Percentiles rank a stretch among this genome's conserved stretches.
These are phyloP conservation scores for Ambrosia artemisiifolia DNA, from an alignment of 129 eudicot species.

Conservation along the genomic window DNA sequence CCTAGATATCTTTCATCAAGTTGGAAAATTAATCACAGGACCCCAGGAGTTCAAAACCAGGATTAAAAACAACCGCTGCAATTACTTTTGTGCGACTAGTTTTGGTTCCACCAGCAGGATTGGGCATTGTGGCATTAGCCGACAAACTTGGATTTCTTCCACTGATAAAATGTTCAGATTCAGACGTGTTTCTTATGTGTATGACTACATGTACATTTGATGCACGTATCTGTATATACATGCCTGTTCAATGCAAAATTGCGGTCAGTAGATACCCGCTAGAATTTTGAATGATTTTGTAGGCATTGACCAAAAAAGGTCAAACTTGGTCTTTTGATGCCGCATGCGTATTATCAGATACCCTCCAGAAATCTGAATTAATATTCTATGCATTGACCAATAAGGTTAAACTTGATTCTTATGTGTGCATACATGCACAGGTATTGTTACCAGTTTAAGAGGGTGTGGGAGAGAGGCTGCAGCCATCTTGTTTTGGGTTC, in stretches of 20 bases:
- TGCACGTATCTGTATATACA: conserved; percentile 97
- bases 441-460: conserved; percentile 91
- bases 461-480: conserved; percentile 97
- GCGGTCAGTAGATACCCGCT: conserved; percentile 69
- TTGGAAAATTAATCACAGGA: conserved; percentile 33
- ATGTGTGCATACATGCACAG: conserved; percentile 32
- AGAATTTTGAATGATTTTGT: background rate
- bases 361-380: no score
- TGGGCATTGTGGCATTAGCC: conserved; percentile 77
- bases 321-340: background rate
- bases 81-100: conserved; percentile 69
- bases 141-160: conserved; percentile 90
- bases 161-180: conserved; percentile 90
- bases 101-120: conserved; percentile 86
- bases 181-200: conserved; percentile 87
- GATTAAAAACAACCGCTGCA: conserved; percentile 78
- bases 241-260: no score
- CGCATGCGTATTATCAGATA: no score
- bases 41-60: conserved; percentile 92
- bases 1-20: no score
- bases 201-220: conserved; percentile 91
- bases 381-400: no score
- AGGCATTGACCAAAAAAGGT: background rate
- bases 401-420: background rate
- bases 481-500: conserved; percentile 95